Evolutionary conservation across 345 rosid genomes (phyloP).

Genomic region (Triadica sebifera): DNA sequence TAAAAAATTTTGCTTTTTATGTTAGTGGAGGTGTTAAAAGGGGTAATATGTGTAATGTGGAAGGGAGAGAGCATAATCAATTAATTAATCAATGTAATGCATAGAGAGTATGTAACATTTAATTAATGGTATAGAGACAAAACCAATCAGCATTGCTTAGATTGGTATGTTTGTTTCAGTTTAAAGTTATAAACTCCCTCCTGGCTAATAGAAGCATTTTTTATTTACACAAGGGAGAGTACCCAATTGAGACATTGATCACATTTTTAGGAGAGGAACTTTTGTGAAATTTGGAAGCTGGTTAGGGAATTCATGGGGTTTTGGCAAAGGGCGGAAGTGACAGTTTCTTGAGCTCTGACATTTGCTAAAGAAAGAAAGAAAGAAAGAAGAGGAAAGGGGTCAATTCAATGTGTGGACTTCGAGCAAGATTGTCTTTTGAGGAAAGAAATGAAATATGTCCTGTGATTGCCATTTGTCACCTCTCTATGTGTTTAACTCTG

Average conservation of each 20-base stretch:
- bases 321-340: background rate
- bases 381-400: background rate
- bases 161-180: background rate
- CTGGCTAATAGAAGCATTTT: too few relatives aligned
- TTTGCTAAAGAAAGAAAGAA: background rate
- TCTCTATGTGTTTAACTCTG: background rate
- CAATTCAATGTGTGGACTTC: background rate
- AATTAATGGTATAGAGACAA: background rate
- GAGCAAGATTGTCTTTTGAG: slow-evolving; percentile 6
- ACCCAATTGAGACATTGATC: background rate
- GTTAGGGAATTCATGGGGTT: too few relatives aligned
- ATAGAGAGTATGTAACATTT: background rate
- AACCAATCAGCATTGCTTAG: background rate
- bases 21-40: background rate
- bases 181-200: too few relatives aligned
- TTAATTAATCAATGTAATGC: background rate
- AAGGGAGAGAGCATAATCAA: background rate
- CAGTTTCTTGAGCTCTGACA: slow-evolving; percentile 20
- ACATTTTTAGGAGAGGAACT: too few relatives aligned
- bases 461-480: slow-evolving; percentile 20
- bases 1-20: background rate
- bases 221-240: background rate
- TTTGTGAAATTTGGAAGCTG: too few relatives aligned
- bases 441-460: slow-evolving; percentile 2
- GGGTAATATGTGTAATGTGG: slow-evolving; percentile 1